Evolutionary conservation across 2,329 filamentous ascomycete genomes (phyloP), one percentile per base, ranked within the genome.

Genomic region (Hysterium pulicare): DNA sequence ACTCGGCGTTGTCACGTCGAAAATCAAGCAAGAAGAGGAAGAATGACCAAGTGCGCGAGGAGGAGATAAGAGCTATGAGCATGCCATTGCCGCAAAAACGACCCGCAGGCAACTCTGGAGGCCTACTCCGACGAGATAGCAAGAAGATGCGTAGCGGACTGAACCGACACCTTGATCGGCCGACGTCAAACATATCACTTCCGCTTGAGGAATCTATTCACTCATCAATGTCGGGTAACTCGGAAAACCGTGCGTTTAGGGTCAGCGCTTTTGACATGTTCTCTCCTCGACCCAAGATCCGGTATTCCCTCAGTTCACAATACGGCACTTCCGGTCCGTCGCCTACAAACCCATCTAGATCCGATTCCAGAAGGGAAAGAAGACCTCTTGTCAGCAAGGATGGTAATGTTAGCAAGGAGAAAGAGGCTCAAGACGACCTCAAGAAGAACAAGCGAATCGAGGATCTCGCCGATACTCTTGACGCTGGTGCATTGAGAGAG

Each of bases 51-150:
- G 77, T 85, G 45, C 79, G 91, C 44, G 90, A 95, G 67, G 87
- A 87, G 48, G 89, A 95, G 68, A 90, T 96, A 59, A 87, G 84
- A 61, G 83, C 87, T 41, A 87, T 96, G 86, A 86, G 81, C 58
- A 79, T 81, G 47, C 75, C 77, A 2, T 78, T 84, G 52, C 82
- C 87, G 5, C 71, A 82, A 46, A 76, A 74, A 40, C 79, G 86
- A 39, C 75, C 83, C 5, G 76, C 77, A 9, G 76, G 77, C 36
- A 77, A 83, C 46, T 72, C 75, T 23, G 79, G 77, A 63, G 77
- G 77, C 40, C 72, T 81, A 34, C 76, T 86, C 34, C 77, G 80
- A 45, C 78, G 74, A 64, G 78, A 88, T 52, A 86, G 78, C 59
- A 84, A 82, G 64, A 82, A 82, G 59, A 73, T 79, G 40, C 82